phyloP scores from a whole-genome alignment of 2,329 filamentous ascomycete genomes.

The Botrytis sinoallii region DNA sequence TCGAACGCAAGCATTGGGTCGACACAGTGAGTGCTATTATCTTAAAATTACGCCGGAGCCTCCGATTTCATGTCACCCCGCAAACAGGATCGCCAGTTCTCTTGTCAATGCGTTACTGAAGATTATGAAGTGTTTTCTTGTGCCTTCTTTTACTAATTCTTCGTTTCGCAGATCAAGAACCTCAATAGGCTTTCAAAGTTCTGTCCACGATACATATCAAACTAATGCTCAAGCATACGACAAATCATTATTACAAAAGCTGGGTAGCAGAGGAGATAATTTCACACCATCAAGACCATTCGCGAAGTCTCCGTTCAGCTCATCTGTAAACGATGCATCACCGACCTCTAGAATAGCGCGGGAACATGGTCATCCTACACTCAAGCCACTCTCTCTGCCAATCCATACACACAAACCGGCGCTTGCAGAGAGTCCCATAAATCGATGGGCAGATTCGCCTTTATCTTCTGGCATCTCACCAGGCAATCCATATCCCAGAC shows the following conservation, averaged over 20 bases:
- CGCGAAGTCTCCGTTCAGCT: constrained; percentile 34
- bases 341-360: constrained; percentile 36
- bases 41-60: not conserved
- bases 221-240: constrained; percentile 40
- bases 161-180: constrained; percentile 27
- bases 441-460: constrained; percentile 36
- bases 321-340: constrained; percentile 36
- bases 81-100: not conserved
- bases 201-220: constrained; percentile 38
- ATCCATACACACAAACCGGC: constrained; percentile 33
- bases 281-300: constrained; percentile 36
- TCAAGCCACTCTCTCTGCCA: constrained; percentile 40
- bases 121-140: not conserved
- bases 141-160: constrained; percentile 18
- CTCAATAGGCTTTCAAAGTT: constrained; percentile 36
- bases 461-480: constrained; percentile 35
- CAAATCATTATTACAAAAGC: constrained; percentile 40
- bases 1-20: constrained; percentile 37
- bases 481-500: constrained; percentile 29
- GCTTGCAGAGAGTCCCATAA: constrained; percentile 34
- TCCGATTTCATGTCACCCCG: not conserved
- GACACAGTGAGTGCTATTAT: constrained; percentile 33
- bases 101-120: constrained; percentile 5
- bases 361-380: constrained; percentile 33
- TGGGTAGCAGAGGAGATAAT: constrained; percentile 37